These are phyloP conservation scores for Roridomyces roridus DNA, from an alignment of 768 basidiomycete genomes.

Conservation along the genomic window DNA sequence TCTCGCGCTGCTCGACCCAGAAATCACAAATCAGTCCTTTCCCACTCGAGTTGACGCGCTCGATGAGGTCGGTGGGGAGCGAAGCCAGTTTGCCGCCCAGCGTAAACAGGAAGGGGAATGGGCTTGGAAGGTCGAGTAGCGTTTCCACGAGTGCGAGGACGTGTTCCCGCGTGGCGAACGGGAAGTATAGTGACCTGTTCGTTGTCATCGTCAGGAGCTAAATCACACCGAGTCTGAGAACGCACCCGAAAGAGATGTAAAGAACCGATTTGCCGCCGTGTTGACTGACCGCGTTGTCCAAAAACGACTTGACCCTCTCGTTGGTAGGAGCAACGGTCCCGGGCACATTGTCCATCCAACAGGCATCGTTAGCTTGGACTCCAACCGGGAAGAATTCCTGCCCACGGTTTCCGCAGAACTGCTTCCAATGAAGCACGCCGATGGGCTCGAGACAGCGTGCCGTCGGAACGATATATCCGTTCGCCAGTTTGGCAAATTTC, in stretches of 20 bases:
- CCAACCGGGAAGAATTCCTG: constrained; percentile 16
- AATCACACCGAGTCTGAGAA: background rate
- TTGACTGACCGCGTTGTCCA: constrained; percentile 2
- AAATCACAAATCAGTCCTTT: constrained; percentile 7
- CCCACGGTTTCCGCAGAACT: background rate
- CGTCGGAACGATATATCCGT: constrained; percentile 5
- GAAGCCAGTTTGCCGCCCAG: constrained; percentile 7
- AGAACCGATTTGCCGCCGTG: constrained; percentile 7
- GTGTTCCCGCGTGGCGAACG: background rate
- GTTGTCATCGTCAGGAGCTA: background rate
- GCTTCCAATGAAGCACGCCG: background rate
- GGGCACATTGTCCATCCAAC: background rate
- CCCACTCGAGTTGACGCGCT: constrained; percentile 2
- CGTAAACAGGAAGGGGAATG: constrained; percentile 13
- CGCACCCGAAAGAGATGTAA: constrained; percentile 17
- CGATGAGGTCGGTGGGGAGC: constrained; percentile 5
- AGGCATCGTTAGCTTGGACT: constrained; percentile 4
- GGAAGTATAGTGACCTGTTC: constrained; percentile 11
- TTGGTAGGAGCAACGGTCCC: background rate
- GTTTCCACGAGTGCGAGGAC: constrained; percentile 9
- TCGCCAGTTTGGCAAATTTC: background rate
- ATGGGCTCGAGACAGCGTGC: constrained; percentile 1
- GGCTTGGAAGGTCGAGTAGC: background rate
- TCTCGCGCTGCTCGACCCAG: constrained; percentile 11
- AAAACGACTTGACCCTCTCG: background rate